Percentiles rank a stretch among this genome's conserved stretches.
Evolutionary conservation across 2,329 filamentous ascomycete species (phyloP).

Genomic region (Leptographium radiaticola): DNA sequence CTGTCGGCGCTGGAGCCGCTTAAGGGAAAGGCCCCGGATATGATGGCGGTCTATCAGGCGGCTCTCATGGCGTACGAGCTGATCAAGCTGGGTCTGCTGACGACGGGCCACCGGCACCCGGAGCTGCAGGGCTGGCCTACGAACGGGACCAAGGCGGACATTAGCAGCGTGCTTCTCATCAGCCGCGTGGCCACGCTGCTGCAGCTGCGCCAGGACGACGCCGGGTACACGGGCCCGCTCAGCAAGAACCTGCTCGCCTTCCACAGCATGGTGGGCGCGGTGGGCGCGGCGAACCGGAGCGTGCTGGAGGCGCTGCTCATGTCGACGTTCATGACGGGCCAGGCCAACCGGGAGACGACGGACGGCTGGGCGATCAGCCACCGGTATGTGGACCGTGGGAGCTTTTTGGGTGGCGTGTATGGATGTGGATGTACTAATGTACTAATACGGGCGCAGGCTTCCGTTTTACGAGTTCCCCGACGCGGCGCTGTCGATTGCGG

Average conservation of each 20-base stretch:
- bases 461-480: slow-evolving; percentile 40
- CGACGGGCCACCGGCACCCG: slow-evolving; percentile 46
- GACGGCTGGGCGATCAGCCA: slow-evolving; percentile 58
- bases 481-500: slow-evolving; percentile 63
- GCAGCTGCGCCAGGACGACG: slow-evolving; percentile 67
- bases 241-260: slow-evolving; percentile 83
- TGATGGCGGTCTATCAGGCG: slow-evolving; percentile 54
- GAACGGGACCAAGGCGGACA: slow-evolving; percentile 55
- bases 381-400: slow-evolving; percentile 37
- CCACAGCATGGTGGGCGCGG: slow-evolving; percentile 67
- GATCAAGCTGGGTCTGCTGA: slow-evolving; percentile 65
- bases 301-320: slow-evolving; percentile 71
- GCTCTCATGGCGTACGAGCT: slow-evolving; percentile 78
- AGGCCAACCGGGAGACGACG: slow-evolving; percentile 56
- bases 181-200: slow-evolving; percentile 76
- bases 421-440: too few species aligned
- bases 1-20: slow-evolving; percentile 48
- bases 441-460: slow-evolving; percentile 6
- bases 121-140: slow-evolving; percentile 42
- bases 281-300: slow-evolving; percentile 69
- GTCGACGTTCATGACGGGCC: slow-evolving; percentile 68
- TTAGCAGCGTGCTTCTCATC: slow-evolving; percentile 65
- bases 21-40: slow-evolving; percentile 28
- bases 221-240: slow-evolving; percentile 88
- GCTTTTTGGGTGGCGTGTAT: not conserved